These are phyloP conservation scores for Cucurbita maxima DNA, from an alignment of 306 rosid species.

Conservation along the genomic window DNA sequence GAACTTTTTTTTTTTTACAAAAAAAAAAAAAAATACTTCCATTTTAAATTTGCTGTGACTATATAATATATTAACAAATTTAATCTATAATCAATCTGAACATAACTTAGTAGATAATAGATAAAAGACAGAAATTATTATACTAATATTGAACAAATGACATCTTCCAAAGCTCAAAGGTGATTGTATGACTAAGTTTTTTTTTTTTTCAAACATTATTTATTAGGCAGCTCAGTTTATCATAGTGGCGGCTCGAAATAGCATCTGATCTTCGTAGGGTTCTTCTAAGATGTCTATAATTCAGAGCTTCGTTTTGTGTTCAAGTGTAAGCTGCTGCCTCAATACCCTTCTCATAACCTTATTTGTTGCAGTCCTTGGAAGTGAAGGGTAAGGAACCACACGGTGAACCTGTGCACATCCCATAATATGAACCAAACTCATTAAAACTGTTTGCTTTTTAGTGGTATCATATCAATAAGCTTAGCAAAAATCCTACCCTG, in stretches of 20 bases:
- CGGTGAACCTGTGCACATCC: conserved; percentile 46
- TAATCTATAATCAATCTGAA: no score
- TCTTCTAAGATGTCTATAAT: not conserved
- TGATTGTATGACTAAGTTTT: not conserved
- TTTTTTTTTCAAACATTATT: not conserved
- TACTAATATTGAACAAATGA: not conserved
- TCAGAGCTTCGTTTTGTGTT: conserved; percentile 47
- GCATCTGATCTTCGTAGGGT: not conserved
- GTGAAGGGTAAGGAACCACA: conserved; percentile 39
- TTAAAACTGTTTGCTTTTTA: not conserved
- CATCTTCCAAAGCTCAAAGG: not conserved
- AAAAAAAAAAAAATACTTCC: no score
- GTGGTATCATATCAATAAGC: not conserved
- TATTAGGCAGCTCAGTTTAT: not conserved
- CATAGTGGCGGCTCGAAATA: not conserved
- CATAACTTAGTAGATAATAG: no score
- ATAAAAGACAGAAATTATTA: not conserved
- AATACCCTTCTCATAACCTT: conserved; percentile 91
- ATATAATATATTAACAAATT: no score
- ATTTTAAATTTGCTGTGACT: no score
- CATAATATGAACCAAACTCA: not conserved
- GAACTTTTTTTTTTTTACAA: no score
- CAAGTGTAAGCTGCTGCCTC: conserved; percentile 38
- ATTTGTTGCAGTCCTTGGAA: conserved; percentile 89
- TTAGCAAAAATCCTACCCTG: conserved; percentile 36